Base-by-base conservation (phyloP, 139 green algal genomes). In the Monoraphidium neglectum region DNA sequence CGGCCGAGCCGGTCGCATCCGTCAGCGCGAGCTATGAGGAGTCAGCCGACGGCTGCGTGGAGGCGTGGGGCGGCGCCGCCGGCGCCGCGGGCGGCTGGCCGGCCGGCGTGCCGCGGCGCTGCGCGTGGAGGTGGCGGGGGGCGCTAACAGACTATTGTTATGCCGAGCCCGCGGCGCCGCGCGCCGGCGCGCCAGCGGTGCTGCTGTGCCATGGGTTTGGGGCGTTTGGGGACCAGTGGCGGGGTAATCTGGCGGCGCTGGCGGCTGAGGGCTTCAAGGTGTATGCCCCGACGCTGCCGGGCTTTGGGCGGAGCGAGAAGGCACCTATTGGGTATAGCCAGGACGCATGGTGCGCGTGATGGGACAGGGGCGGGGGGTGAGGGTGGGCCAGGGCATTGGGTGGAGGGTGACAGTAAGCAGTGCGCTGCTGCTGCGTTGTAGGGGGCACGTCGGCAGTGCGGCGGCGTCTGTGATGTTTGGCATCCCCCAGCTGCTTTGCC, bases 131-230 rank as follows among this genome's bases (percentile, higher is more conserved):
- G 4, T 76, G 67, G 67, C 30, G 67, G 13, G 66, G 67, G 3
- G 60, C 67, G 15, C 47, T 82, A 4, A 76, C 66, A 83, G 92
- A 96, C 71, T 96, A 91, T 77, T 87, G 89, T 15, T 78, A 82
- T 0, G 81, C 82, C 0, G 74, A 77, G 73, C 85, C 80, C 5
- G 23, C 77, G 2, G 23, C 71, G n/a, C 64, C 76, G 0, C 24
- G 63, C 26, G 64, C 74, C 16, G 78, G 79, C 3, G 78, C 74
- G 1, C 89, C 92, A 13, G 76, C 90, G 8, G 72, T 98, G 12
- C 69, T 99, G 74, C 83, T 99, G 43, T 89, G 98, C 43, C 95
- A 99, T 75, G 95, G 95, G 46, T 99, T 99, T 77, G 95, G 95
- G n/a, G 95, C 96, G 3, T 98, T 97, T 71, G 87, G 87, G 15